Percentiles rank a stretch among this genome's conserved stretches.
phyloP scores from a whole-genome alignment of 2,329 filamentous ascomycete species.

The Pseudogymnoascus sp. region DNA sequence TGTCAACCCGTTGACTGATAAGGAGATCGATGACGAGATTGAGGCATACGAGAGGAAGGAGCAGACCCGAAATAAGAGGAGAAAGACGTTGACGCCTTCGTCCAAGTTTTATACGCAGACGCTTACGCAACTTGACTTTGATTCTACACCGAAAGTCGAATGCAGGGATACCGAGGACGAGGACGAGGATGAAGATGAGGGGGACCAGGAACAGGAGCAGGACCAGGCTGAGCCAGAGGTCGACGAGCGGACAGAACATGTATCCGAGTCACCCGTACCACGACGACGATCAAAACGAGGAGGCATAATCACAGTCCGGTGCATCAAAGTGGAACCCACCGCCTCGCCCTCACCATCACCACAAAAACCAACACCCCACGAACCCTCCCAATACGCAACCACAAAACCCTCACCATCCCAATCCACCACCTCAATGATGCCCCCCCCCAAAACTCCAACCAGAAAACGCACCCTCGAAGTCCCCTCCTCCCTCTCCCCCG shows the following conservation, averaged over 20 bases:
- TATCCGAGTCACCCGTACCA: background rate
- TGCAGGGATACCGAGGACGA: slow-evolving; percentile 3
- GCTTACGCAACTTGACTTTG: slow-evolving; percentile 52
- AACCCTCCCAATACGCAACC: background rate
- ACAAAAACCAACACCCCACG: background rate
- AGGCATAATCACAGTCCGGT: slow-evolving; percentile 5
- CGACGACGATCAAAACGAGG: background rate
- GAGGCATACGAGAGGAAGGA: slow-evolving; percentile 7
- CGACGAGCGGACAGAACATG: background rate
- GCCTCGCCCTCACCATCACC: background rate
- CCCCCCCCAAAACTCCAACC: background rate
- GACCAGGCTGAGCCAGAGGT: background rate
- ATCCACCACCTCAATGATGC: background rate
- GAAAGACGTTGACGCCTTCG: background rate
- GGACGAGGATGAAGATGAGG: background rate
- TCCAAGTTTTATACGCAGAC: slow-evolving; percentile 49
- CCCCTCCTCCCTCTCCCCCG: background rate
- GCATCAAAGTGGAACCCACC: background rate
- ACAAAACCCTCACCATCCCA: background rate
- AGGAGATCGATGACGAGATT: background rate
- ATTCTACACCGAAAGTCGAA: background rate
- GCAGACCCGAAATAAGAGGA: background rate
- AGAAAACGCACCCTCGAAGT: background rate
- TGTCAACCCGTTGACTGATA: background rate
- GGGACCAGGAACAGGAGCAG: background rate